Base-by-base conservation (phyloP, 2,329 filamentous ascomycete genomes). In the Plectosphaerella sp. region DNA sequence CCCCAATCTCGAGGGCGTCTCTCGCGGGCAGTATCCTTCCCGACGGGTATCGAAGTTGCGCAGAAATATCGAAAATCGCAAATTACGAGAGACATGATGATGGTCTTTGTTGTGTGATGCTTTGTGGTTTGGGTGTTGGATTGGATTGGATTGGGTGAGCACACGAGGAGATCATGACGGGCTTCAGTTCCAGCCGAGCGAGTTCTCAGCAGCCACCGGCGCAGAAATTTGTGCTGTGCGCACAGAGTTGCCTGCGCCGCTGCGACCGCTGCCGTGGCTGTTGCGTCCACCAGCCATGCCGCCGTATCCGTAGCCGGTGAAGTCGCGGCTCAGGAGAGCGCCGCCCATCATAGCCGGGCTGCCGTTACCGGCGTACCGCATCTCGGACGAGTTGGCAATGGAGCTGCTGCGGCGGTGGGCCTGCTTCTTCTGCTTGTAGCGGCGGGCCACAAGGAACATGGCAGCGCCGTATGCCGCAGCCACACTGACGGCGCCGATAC, bases 151-250 rank as follows among this genome's bases (percentile, higher is more conserved):
- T 9, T 28, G 28, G 28, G 8, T 9, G 8, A 12, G 28, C 28
- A 33, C 8, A 33, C 2, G 28, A 12, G 28, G 28, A 33, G 8
- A 33, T 33, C 28, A 10, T 33, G 8, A 10, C 28, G 11, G 28
- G 28, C 52, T 61, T 84, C 79, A 97, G 76, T 95, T 96, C 92
- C 92, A 97, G 63, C 92, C 92, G 59, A 97, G 82, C 49, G 91
- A 96, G 79, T 97, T 97, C 76, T 95, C 91, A 4, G 91, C 88
- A 69, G 92, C 92, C 57, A 96, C 88, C 4, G 92, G 92, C 35
- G 90, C 89, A 56, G 89, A 95, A 67, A 97, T 96, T 70, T 87
- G 77, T 43, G 79, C 78, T 4, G 79, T 82, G 47, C 80, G 76
- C 20, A 70, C 78, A 39, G 79, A 82, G 68, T 76, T 75, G 61